Percentiles rank a stretch among this genome's conserved stretches.
phyloP scores from a whole-genome alignment of 257 asterid genomes.

The Scutellaria galericulata region DNA sequence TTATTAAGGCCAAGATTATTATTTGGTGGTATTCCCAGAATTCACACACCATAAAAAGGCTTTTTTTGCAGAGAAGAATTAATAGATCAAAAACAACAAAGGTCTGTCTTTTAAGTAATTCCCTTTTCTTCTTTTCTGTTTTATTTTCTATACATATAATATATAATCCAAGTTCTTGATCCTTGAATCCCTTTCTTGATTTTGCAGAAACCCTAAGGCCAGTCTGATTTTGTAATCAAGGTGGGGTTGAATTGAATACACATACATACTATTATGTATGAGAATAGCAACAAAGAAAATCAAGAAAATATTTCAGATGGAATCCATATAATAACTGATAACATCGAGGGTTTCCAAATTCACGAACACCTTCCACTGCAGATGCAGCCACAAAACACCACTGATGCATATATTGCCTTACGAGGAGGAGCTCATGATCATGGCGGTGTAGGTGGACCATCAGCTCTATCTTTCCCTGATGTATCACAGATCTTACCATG shows the following conservation, averaged over 20 bases:
- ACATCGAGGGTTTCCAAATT: conserved; percentile 53
- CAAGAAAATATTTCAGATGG: conserved; percentile 41
- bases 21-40: conserved; percentile 42
- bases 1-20: conserved; percentile 35
- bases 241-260: too few species aligned
- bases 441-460: conserved; percentile 40
- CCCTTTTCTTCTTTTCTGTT: conserved; percentile 1
- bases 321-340: conserved; percentile 33
- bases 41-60: conserved; percentile 36
- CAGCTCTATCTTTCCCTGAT: conserved; percentile 50
- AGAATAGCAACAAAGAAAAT: conserved; percentile 46
- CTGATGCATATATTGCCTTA: conserved; percentile 40
- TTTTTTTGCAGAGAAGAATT: conserved; percentile 3
- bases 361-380: conserved; percentile 42
- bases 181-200: conserved; percentile 51
- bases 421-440: not conserved
- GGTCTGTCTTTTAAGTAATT: conserved; percentile 41
- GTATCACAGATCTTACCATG: conserved; percentile 72
- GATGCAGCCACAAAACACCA: conserved; percentile 49
- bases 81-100: conserved; percentile 22
- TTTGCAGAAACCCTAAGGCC: conserved; percentile 50
- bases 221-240: not conserved
- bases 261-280: conserved; percentile 43
- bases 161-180: conserved; percentile 46
- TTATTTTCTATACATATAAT: conserved; percentile 20